Conservation (phyloP, 2,329 filamentous ascomycete genomes). For the Ceratocystis albifundus region DNA sequence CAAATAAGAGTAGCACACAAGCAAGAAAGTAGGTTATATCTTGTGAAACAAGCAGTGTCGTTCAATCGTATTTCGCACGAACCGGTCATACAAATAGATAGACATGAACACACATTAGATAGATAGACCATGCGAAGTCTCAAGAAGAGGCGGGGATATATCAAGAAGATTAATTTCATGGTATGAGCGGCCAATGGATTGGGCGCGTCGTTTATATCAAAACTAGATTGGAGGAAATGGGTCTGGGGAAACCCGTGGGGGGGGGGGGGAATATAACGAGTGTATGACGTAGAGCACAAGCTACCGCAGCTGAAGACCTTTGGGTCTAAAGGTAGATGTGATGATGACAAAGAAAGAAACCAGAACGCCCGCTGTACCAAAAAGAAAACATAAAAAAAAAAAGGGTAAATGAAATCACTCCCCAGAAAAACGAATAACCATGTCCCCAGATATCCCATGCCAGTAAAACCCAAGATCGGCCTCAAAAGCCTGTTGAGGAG, state of each 20-base stretch:
- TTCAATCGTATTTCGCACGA: not conserved
- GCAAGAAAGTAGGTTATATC: not conserved
- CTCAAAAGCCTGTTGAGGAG: not conserved
- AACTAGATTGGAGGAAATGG: not conserved
- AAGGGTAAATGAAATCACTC: not conserved
- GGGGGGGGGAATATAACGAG: not conserved
- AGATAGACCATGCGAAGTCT: not conserved
- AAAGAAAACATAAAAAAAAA: not conserved
- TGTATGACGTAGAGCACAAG: not conserved
- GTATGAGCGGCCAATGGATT: not conserved
- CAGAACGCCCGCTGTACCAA: constrained; percentile 8
- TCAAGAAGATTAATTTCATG: constrained; percentile 1
- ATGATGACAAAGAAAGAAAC: constrained; percentile 5
- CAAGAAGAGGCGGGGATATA: not conserved
- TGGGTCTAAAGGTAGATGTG: not conserved
- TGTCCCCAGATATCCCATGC: constrained; percentile 10
- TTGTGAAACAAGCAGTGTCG: too few species aligned
- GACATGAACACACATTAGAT: not conserved
- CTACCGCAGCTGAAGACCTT: not conserved
- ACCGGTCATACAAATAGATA: not conserved
- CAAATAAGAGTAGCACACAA: not conserved
- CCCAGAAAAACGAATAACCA: constrained; percentile 5
- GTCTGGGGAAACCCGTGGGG: not conserved
- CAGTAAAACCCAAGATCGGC: not conserved
- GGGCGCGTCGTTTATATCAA: not conserved